Conservation (phyloP, 2,329 filamentous ascomycete genomes). For the Ambrosiella cleistominuta region DNA sequence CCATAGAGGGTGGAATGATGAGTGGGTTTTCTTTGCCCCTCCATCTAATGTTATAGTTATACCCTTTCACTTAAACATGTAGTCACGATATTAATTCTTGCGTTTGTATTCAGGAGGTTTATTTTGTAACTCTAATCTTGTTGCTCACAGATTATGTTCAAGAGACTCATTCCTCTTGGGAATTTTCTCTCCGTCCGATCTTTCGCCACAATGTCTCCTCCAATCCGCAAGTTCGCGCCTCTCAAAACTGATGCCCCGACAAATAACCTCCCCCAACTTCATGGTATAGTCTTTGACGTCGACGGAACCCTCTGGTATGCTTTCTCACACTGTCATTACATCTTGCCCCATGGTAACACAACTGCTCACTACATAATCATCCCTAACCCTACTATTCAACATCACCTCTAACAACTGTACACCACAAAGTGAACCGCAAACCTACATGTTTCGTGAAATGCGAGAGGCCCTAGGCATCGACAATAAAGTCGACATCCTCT, state of each 20-base stretch:
- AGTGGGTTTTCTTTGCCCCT: too few relatives aligned
- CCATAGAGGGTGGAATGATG: too few relatives aligned
- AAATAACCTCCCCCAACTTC: slow-evolving; percentile 27
- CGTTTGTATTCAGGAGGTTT: not conserved
- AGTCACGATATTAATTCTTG: not conserved
- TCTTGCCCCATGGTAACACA: not conserved
- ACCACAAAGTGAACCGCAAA: slow-evolving; percentile 57
- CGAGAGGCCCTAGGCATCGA: slow-evolving; percentile 54
- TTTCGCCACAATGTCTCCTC: slow-evolving; percentile 4
- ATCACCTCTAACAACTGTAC: not conserved
- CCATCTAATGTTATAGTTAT: too few relatives aligned
- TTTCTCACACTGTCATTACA: not conserved
- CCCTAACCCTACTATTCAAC: not conserved
- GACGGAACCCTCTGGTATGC: slow-evolving; percentile 84
- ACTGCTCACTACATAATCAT: not conserved
- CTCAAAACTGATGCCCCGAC: slow-evolving; percentile 24
- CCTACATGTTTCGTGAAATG: slow-evolving; percentile 92
- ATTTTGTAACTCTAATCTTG: not conserved
- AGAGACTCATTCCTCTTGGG: not conserved
- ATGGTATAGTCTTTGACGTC: slow-evolving; percentile 70
- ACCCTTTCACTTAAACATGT: not conserved
- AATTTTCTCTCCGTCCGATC: not conserved
- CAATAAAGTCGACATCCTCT: slow-evolving; percentile 64
- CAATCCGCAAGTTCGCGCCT: slow-evolving; percentile 31
- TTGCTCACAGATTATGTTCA: not conserved